phyloP scores from a whole-genome alignment of 495 filamentous ascomycete species.

The Trichoderma gamsii region DNA sequence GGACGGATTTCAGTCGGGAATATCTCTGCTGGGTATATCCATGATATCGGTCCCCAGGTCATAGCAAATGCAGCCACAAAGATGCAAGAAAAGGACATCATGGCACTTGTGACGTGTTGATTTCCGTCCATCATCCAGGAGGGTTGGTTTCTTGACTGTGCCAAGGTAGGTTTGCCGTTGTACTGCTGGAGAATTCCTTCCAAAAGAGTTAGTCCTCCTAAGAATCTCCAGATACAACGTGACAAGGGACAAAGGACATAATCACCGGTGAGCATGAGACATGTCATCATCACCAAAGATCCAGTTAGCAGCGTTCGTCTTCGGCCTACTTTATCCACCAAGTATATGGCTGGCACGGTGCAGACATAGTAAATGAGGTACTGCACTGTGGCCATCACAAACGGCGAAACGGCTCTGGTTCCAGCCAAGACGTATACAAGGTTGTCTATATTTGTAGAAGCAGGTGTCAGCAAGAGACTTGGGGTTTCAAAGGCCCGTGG shows the following conservation, averaged over 20 bases:
- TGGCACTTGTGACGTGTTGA: constrained; percentile 43
- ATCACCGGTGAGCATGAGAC: constrained; percentile 62
- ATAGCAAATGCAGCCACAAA: constrained; percentile 71
- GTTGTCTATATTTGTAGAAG: constrained; percentile 44
- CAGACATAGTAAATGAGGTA: constrained; percentile 70
- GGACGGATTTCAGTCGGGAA: constrained; percentile 65
- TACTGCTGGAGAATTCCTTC: constrained; percentile 42
- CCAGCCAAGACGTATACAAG: constrained; percentile 73
- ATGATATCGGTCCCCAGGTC: constrained; percentile 72
- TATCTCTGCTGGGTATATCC: constrained; percentile 76
- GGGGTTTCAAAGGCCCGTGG: neutral
- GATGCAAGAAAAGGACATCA: constrained; percentile 79
- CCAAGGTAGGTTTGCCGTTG: constrained; percentile 47
- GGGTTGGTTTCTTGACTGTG: constrained; percentile 29
- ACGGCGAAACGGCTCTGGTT: constrained; percentile 55
- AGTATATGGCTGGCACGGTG: constrained; percentile 60
- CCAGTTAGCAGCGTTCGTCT: constrained; percentile 68
- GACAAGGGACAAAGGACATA: neutral
- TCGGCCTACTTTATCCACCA: constrained; percentile 71
- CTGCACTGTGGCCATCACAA: constrained; percentile 66
- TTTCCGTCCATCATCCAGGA: constrained; percentile 54
- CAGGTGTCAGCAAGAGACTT: neutral
- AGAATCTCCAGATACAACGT: neutral
- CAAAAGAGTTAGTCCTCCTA: neutral
- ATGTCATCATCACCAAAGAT: constrained; percentile 66